Evolutionary conservation across 2,329 filamentous ascomycete genomes (phyloP).

Genomic region (Pyrenochaeta sp.): DNA sequence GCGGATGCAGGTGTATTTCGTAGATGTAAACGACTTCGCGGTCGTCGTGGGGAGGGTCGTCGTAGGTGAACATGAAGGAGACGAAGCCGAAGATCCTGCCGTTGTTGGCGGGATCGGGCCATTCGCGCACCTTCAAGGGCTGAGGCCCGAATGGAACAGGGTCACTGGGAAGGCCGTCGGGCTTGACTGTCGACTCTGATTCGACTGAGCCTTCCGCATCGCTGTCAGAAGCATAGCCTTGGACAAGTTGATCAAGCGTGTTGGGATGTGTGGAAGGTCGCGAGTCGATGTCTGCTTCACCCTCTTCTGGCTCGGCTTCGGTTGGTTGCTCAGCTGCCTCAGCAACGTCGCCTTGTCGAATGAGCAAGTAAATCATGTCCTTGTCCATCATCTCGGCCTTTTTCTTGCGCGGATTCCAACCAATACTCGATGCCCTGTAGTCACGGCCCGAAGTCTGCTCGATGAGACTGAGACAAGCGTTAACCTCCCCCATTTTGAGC

Average conservation of each 20-base stretch:
- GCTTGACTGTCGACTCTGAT: neutral
- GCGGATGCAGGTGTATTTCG: constrained; percentile 73
- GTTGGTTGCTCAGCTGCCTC: neutral
- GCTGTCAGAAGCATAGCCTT: neutral
- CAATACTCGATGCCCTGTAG: constrained; percentile 68
- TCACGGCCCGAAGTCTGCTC: constrained; percentile 69
- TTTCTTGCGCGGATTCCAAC: constrained; percentile 72
- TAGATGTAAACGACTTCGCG: constrained; percentile 78
- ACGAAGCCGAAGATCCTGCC: constrained; percentile 54
- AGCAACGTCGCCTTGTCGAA: constrained; percentile 20
- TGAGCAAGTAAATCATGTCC: constrained; percentile 74
- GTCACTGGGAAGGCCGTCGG: neutral
- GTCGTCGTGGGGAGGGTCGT: constrained; percentile 57
- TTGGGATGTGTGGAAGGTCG: neutral
- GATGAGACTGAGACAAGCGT: constrained; percentile 65
- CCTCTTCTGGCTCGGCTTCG: neutral
- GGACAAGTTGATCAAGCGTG: neutral
- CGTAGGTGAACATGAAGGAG: constrained; percentile 73
- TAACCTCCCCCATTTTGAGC: constrained; percentile 53
- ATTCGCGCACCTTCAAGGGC: neutral
- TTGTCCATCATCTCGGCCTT: constrained; percentile 71
- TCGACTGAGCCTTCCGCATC: neutral
- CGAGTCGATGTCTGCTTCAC: neutral
- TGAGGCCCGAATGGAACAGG: neutral
- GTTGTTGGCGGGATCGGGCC: constrained; percentile 1